Evolutionary conservation across 164 flowering plant species (phyloP), one percentile per base, ranked within the genome.

Genomic region (Vitis cinerea): DNA sequence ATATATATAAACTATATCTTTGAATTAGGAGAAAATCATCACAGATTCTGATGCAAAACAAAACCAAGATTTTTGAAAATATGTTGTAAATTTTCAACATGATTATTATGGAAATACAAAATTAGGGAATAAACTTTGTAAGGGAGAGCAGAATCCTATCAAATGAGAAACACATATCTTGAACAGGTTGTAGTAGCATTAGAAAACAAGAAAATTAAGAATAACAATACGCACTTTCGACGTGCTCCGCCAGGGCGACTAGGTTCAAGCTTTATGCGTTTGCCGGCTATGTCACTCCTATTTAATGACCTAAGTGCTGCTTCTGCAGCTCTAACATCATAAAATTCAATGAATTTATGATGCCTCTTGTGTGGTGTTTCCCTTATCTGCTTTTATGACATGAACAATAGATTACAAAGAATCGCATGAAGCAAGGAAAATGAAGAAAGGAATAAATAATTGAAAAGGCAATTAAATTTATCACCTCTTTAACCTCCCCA

Each of bases 201-300:
- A 54, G 44, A 16, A 13, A 14, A 64, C n/a, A 30, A 61, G 19
- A 30, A 50, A 8, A 57, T 15, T 5, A 51, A 62, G 31, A 2
- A 19, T 16, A 11, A 27, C 48, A 37, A 64, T 51, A 80, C 90
- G 30, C 76, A 94, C 98, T 84, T 94, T 72, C 97, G 80, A 58
- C 98, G 93, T 73, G 97, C 90, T 75, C 98, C 98, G 69, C 98
- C 97, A n/a, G 98, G 98, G 55, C 98, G 92, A 72, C 97, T 94
- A 64, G 97, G 97, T 81, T 92, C 97, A 73, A 94, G 91, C 81
- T 94, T 94, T 73, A 94, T 89, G 69, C 97, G 95, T 79, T 94
- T 94, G 47, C 98, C 98, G 76, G 97, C 98, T 72, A 94, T 94
- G 75, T 94, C 98, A 76, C 93, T 87, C 71, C 92, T 88, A 81